These are phyloP conservation scores for Triticum monococcum DNA, from an alignment of 176 grass and related monocot genomes.

Conservation along the genomic window DNA sequence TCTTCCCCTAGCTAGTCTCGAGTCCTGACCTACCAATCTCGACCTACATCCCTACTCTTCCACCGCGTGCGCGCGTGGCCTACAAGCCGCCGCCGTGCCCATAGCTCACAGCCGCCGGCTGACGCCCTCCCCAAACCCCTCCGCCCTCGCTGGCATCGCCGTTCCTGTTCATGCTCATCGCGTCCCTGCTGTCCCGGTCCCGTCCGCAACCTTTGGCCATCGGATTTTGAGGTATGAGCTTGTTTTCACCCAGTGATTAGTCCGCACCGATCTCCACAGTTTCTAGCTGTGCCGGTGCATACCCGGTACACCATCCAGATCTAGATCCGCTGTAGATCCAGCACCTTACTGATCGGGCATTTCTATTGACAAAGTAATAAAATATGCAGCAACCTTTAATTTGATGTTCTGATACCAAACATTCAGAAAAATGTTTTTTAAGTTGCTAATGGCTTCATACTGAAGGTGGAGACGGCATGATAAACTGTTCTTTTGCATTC, in stretches of 20 bases:
- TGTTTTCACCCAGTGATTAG: background rate
- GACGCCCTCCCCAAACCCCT: background rate
- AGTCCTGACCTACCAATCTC: slow-evolving; percentile 2
- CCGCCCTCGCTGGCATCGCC: background rate
- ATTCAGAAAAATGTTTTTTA: background rate
- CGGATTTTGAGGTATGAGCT: background rate
- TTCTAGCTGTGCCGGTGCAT: background rate
- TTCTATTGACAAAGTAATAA: background rate
- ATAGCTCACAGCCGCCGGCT: background rate
- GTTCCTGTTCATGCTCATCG: background rate
- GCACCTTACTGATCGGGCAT: background rate
- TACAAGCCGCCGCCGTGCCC: background rate
- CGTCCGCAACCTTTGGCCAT: background rate
- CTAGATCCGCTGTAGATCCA: slow-evolving; percentile 14
- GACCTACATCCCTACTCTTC: background rate
- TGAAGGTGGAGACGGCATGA: background rate
- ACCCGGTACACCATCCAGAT: background rate
- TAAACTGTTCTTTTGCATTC: background rate
- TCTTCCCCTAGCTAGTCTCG: background rate
- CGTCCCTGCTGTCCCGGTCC: background rate
- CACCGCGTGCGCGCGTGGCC: background rate
- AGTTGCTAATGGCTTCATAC: background rate
- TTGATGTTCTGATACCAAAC: background rate
- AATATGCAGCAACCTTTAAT: background rate
- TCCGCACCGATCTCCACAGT: background rate